Percentiles rank a stretch among this genome's conserved stretches.
These are phyloP conservation scores for Cyclanthera cordifolia DNA, from an alignment of 306 rosid genomes.

Conservation along the genomic window DNA sequence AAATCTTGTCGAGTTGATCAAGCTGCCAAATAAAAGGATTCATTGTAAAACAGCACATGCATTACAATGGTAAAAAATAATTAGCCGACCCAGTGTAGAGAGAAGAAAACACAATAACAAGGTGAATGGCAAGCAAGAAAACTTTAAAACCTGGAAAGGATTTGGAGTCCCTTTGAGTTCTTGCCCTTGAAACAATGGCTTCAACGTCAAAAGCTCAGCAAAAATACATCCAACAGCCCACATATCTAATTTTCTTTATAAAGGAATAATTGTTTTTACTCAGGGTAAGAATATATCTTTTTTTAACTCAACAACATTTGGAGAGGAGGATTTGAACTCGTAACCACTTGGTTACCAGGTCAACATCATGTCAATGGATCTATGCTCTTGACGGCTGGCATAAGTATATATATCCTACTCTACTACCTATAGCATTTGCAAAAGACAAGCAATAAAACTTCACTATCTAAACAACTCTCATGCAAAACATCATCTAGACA, in stretches of 20 bases:
- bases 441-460: neutral
- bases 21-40: constrained; percentile 45
- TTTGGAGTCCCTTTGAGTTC: constrained; percentile 78
- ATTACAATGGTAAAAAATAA: neutral
- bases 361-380: too few relatives aligned
- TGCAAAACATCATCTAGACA: neutral
- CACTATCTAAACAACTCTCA: neutral
- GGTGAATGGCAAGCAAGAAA: neutral
- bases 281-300: neutral
- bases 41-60: constrained; percentile 1
- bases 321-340: too few relatives aligned
- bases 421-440: neutral
- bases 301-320: too few relatives aligned
- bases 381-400: too few relatives aligned
- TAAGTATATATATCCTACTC: too few relatives aligned
- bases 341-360: too few relatives aligned
- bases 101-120: neutral
- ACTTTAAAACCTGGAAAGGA: constrained; percentile 69
- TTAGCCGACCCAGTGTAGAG: neutral
- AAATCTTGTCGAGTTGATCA: constrained; percentile 96
- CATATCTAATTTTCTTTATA: constrained; percentile 49
- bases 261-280: constrained; percentile 20
- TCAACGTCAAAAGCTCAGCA: constrained; percentile 94
- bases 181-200: constrained; percentile 94
- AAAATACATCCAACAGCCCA: constrained; percentile 99